These are phyloP conservation scores for Gonium pectorale DNA, from an alignment of 139 green algal species.

Conservation along the genomic window DNA sequence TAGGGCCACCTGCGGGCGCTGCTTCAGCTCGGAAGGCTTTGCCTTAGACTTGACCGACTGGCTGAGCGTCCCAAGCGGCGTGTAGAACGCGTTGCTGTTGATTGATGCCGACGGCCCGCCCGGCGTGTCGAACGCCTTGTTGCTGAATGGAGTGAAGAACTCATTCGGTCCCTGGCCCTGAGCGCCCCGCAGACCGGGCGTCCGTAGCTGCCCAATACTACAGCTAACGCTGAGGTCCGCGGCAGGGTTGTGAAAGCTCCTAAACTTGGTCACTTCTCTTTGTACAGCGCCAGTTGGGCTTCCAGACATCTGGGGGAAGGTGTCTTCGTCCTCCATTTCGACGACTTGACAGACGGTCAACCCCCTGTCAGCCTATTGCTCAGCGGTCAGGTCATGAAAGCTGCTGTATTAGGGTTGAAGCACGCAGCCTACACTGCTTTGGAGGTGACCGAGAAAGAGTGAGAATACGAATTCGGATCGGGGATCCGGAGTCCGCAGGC, in stretches of 20 bases:
- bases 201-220: background rate
- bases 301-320: too few relatives aligned
- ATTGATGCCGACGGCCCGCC: background rate
- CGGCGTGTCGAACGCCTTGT: constrained; percentile 3
- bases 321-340: too few relatives aligned
- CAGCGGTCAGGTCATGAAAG: too few relatives aligned
- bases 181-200: background rate
- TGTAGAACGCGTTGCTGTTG: constrained; percentile 1
- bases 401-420: too few relatives aligned
- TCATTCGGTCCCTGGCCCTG: background rate
- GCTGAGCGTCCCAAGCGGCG: background rate
- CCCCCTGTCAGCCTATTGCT: too few relatives aligned
- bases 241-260: constrained; percentile 13
- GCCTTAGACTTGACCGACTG: background rate
- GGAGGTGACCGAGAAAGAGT: too few relatives aligned
- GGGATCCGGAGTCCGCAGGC: too few relatives aligned
- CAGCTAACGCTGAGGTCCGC: background rate
- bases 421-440: too few relatives aligned
- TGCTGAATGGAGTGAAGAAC: constrained; percentile 28
- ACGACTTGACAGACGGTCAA: too few relatives aligned
- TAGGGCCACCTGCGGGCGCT: background rate
- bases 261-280: too few relatives aligned
- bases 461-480: too few relatives aligned
- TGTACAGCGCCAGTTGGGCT: too few relatives aligned
- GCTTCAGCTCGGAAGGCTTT: background rate